These are phyloP conservation scores for Lasiodiplodia sp. DNA, from an alignment of 2,329 filamentous ascomycete genomes.

Conservation along the genomic window DNA sequence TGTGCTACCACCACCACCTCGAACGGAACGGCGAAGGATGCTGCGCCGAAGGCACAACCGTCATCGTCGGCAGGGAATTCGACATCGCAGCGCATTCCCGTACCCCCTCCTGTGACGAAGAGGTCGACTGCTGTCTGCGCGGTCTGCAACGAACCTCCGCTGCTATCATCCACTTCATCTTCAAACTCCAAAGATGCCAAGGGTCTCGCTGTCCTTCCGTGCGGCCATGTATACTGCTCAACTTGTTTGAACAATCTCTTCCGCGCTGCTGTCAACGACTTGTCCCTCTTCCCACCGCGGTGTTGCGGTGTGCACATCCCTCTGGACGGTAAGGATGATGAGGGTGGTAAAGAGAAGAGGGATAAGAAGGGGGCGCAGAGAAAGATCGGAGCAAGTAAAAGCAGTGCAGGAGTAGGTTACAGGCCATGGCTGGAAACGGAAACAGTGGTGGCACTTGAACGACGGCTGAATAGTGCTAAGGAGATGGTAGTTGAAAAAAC, in stretches of 20 bases:
- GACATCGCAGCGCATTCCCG: too few species aligned
- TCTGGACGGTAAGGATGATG: constrained; percentile 16
- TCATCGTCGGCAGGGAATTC: too few species aligned
- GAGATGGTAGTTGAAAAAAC: not conserved
- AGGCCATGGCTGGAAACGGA: not conserved
- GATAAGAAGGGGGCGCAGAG: not conserved
- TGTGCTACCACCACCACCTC: too few species aligned
- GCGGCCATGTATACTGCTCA: constrained; percentile 36
- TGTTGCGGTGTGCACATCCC: constrained; percentile 36
- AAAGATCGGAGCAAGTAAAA: not conserved
- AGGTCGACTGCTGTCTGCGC: not conserved
- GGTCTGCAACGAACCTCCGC: not conserved
- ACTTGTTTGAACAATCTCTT: constrained; percentile 35
- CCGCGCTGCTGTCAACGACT: constrained; percentile 31
- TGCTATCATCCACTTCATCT: not conserved
- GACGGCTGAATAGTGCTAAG: constrained; percentile 22
- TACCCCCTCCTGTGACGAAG: not conserved
- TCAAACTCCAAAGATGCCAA: not conserved
- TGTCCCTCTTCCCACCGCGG: constrained; percentile 37
- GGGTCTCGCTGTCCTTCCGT: not conserved
- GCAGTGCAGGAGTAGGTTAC: not conserved
- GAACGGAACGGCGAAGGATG: too few species aligned
- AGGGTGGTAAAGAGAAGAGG: not conserved
- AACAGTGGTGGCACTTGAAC: constrained; percentile 30
- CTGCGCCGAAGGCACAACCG: too few species aligned